Percentiles rank a stretch among this genome's conserved stretches.
Conservation (phyloP, 345 rosid genomes). For the Pugionium cornutum region DNA sequence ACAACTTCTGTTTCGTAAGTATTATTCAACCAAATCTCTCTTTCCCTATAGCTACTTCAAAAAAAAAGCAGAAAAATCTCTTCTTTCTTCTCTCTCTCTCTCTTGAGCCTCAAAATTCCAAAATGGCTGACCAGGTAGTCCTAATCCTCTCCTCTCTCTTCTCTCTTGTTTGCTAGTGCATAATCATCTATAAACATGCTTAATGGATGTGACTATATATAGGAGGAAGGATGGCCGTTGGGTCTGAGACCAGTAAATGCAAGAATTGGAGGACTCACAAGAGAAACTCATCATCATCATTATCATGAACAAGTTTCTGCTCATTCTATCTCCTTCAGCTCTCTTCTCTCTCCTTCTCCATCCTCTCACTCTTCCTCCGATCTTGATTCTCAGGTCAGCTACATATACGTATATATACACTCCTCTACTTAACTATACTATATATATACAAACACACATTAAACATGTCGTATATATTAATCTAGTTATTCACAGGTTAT, state of each 20-base stretch:
- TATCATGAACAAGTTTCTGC: conserved; percentile 37
- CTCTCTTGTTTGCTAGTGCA: conserved; percentile 7
- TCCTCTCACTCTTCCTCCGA: conserved; percentile 63
- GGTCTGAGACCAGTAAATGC: conserved; percentile 74
- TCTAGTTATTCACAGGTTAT: neutral
- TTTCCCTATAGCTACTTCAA: neutral
- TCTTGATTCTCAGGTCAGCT: conserved; percentile 70
- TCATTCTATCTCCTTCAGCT: conserved; percentile 70
- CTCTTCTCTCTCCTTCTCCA: conserved; percentile 62
- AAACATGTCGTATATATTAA: conserved; percentile 1
- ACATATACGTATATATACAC: neutral
- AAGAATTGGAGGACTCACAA: conserved; percentile 61
- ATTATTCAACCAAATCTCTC: conserved; percentile 12
- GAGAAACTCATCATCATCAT: conserved; percentile 41
- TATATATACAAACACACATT: neutral
- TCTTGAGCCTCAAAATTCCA: neutral
- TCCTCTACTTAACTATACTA: conserved; percentile 6
- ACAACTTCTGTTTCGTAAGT: neutral
- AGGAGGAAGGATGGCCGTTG: conserved; percentile 92
- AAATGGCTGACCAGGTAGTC: conserved; percentile 38
- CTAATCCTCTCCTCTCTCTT: conserved; percentile 15
- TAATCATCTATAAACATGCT: neutral
- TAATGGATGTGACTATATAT: conserved; percentile 40
- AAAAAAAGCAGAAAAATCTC: too few relatives aligned
- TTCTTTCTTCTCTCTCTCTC: neutral